phyloP scores from a whole-genome alignment of 345 rosid species.

The Limnanthes douglasii region DNA sequence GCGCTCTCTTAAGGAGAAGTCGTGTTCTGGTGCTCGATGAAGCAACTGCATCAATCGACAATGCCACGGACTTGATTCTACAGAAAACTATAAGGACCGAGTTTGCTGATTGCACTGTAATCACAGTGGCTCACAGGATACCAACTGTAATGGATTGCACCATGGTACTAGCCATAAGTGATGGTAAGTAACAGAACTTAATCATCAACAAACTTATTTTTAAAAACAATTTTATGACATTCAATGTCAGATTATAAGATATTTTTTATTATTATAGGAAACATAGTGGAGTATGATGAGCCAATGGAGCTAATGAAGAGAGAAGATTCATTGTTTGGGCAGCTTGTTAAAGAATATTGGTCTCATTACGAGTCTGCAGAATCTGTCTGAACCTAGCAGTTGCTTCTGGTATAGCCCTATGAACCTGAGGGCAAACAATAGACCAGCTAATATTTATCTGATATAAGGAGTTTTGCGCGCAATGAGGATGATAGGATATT shows the following conservation, averaged over 20 bases:
- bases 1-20: constrained; percentile 80
- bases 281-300: constrained; percentile 64
- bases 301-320: constrained; percentile 50
- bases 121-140: constrained; percentile 88
- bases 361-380: constrained; percentile 55
- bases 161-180: constrained; percentile 74
- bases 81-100: constrained; percentile 73
- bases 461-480: no score
- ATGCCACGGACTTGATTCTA: constrained; percentile 72
- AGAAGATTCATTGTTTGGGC: constrained; percentile 59
- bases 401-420: no score
- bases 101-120: constrained; percentile 71
- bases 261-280: constrained; percentile 27
- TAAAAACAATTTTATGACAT: no score
- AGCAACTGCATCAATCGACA: constrained; percentile 96
- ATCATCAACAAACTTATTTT: no score
- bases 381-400: constrained; percentile 18
- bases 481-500: no score
- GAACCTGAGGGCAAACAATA: no score
- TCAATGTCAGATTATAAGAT: no score
- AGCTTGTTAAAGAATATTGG: constrained; percentile 83
- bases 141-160: constrained; percentile 97
- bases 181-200: constrained; percentile 34
- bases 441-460: no score
- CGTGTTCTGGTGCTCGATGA: constrained; percentile 76